A percentile compares a stretch with the other conserved stretches of the same genome.
Conservation (phyloP, 169 alveolate genomes). For the Blepharisma undulans region DNA sequence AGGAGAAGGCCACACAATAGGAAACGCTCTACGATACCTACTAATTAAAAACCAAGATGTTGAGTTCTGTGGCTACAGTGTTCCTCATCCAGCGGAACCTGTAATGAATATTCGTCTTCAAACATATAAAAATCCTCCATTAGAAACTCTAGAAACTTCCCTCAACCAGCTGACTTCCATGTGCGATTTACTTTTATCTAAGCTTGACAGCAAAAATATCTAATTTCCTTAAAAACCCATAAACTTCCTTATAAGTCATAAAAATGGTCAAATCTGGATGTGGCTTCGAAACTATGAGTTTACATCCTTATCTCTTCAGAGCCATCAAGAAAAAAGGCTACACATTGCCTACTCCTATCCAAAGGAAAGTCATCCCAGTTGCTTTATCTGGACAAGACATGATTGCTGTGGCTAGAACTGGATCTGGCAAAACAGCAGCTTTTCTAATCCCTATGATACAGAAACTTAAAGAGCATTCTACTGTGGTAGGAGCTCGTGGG, state of each 20-base stretch:
- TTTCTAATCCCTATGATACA: conserved; percentile 58
- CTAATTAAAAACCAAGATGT: conserved; percentile 63
- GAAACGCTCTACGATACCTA: conserved; percentile 66
- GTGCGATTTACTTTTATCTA: conserved; percentile 16
- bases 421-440: conserved; percentile 69
- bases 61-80: conserved; percentile 71
- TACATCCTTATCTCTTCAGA: conserved; percentile 45
- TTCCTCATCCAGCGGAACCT: conserved; percentile 80
- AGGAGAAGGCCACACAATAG: conserved; percentile 79
- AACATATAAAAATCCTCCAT: conserved; percentile 35
- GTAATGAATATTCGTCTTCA: conserved; percentile 69
- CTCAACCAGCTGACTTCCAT: not conserved
- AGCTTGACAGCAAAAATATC: not conserved
- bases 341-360: conserved; percentile 92
- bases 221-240: not conserved
- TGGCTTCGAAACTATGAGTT: conserved; percentile 68
- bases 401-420: conserved; percentile 66
- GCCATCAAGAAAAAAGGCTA: conserved; percentile 28
- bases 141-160: conserved; percentile 15
- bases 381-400: conserved; percentile 68
- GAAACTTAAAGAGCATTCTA: conserved; percentile 32
- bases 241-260: not conserved
- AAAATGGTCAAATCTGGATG: conserved; percentile 54
- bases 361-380: conserved; percentile 91
- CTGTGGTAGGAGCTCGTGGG: conserved; percentile 50